These are phyloP conservation scores for Cymbopogon flexuosus DNA, from an alignment of 202 grass and related monocot species.

Conservation along the genomic window DNA sequence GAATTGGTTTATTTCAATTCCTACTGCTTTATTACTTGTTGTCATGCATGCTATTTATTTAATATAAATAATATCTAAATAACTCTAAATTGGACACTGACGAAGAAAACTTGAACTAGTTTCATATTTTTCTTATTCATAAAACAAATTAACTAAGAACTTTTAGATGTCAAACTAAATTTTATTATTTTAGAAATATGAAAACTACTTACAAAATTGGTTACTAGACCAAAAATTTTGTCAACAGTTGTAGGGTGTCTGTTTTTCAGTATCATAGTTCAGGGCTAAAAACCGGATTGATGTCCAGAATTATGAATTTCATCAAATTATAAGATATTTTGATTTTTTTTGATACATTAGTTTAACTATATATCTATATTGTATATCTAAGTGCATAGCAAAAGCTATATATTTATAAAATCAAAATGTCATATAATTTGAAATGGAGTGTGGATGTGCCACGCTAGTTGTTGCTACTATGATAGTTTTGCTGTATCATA, in stretches of 20 bases:
- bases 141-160: not conserved
- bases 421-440: not conserved
- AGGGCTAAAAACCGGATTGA: not conserved
- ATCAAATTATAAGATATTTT: not conserved
- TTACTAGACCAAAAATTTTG: not conserved
- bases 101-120: not conserved
- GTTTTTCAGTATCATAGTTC: not conserved
- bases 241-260: not conserved
- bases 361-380: not conserved
- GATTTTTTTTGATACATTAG: not conserved
- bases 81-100: not conserved
- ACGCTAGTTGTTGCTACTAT: not conserved
- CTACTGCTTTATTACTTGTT: not conserved
- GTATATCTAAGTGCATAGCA: not conserved
- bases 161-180: not conserved
- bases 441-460: not conserved
- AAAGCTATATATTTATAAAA: not conserved
- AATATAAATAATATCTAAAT: not conserved
- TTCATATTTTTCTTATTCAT: not conserved
- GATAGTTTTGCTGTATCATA: not conserved
- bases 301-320: not conserved
- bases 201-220: not conserved
- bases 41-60: not conserved
- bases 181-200: not conserved
- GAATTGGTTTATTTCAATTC: not conserved